Conservation (phyloP, 306 rosid species). For the Lupinus albus region DNA sequence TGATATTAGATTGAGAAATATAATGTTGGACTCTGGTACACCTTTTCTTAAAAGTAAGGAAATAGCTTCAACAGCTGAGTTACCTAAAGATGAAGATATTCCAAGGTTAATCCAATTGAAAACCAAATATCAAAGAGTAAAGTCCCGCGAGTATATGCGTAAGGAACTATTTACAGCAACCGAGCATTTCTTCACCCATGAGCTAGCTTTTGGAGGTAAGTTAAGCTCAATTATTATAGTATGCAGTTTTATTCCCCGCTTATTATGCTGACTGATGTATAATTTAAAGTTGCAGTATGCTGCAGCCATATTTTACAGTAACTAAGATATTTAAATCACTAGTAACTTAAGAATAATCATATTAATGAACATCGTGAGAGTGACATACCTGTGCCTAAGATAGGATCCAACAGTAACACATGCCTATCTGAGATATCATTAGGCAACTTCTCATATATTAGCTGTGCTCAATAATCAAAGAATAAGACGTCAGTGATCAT, state of each 20-base stretch:
- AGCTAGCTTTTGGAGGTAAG: no score
- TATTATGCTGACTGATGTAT: neutral
- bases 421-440: slow-evolving; percentile 95
- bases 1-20: slow-evolving; percentile 94
- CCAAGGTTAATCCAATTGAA: slow-evolving; percentile 11
- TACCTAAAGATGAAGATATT: slow-evolving; percentile 56
- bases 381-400: slow-evolving; percentile 92
- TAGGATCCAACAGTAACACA: slow-evolving; percentile 92
- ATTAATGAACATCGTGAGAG: slow-evolving; percentile 5
- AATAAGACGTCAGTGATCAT: slow-evolving; percentile 22
- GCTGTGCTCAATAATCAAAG: slow-evolving; percentile 67
- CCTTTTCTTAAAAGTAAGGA: slow-evolving; percentile 79
- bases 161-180: no score
- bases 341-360: neutral
- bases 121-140: neutral
- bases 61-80: slow-evolving; percentile 94
- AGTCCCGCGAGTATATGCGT: neutral
- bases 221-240: no score
- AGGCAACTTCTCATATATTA: slow-evolving; percentile 91
- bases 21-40: slow-evolving; percentile 94
- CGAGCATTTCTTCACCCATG: no score
- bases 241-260: neutral
- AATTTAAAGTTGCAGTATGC: neutral
- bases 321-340: neutral
- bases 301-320: neutral